Base-by-base conservation (phyloP, 2,329 filamentous ascomycete genomes). In the Cryphonectria nitschkei region DNA sequence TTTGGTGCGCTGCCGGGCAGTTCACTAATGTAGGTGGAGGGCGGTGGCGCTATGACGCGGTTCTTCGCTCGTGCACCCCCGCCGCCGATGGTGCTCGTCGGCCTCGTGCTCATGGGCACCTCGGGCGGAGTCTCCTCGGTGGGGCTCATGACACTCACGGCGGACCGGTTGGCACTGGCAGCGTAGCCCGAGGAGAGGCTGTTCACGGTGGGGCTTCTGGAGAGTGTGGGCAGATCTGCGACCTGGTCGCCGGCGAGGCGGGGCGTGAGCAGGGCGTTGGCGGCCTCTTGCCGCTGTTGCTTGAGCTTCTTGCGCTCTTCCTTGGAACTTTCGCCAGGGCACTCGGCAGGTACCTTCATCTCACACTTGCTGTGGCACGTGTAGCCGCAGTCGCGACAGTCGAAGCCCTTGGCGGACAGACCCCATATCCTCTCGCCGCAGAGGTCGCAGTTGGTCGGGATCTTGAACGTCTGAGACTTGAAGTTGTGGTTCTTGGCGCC, bases 331-430 rank as follows among this genome's bases (percentile, higher is more conserved):
- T 98, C 96, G 65, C 96, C 96, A 0, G 96, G 96, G 78, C 96
- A 99, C 78, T 97, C 93, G 9, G 96, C 93, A 0, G 96, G 94
- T 0, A 98, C 96, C 82, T 98, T 99, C 92, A 99, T 96, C 83
- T 99, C 94, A 80, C 96, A 99, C 83, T 99, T 99, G 84, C 91
- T 97, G 82, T 99, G 96, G 78, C 96, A 99, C 1, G 95, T 98
- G 82, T 98, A 99, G 46, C 97, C 96, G 78, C 96, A 99, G 80
- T 98, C 95, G 75, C 92, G 89, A 78, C 96, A 99, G 79, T 97
- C 95, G 78, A 97, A 97, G 0, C 96, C 96, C 82, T 99, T 99
- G 52, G 96, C 95, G 41, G 94, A 97, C 56, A 99, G 81, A 0
- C 96, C 96, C 96, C 96, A 99, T 79, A 99, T 97, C 39, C 96